Evolutionary conservation across 2,329 filamentous ascomycete species (phyloP).

Genomic region (Penicillium digitatum): DNA sequence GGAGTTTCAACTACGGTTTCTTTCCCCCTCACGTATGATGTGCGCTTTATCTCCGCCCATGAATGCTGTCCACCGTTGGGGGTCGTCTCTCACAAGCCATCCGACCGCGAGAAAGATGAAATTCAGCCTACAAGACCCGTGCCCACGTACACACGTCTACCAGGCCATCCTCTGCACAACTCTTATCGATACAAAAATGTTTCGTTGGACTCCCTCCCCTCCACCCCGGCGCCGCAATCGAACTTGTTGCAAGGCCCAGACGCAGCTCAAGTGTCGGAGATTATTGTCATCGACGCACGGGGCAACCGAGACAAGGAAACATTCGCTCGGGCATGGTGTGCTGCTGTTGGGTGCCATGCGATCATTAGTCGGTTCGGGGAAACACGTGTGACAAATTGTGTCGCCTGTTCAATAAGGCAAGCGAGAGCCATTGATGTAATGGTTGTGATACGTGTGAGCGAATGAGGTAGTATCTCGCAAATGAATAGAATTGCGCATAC

Average conservation of each 20-base stretch:
- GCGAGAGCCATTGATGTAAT: conserved; percentile 39
- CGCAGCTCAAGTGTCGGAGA: conserved; percentile 14
- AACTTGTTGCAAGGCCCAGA: conserved; percentile 2
- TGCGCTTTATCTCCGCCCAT: conserved; percentile 54
- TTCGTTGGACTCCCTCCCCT: conserved; percentile 24
- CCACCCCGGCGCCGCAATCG: conserved; percentile 15
- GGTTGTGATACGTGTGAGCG: conserved; percentile 40
- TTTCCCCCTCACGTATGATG: conserved; percentile 48
- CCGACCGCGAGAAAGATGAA: background rate
- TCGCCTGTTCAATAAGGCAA: conserved; percentile 33
- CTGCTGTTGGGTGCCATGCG: conserved; percentile 41
- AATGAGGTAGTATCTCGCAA: conserved; percentile 3
- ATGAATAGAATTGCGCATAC: background rate
- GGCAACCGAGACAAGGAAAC: conserved; percentile 36
- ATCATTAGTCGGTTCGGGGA: conserved; percentile 41
- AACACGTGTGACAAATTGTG: conserved; percentile 40
- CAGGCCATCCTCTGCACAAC: conserved; percentile 39
- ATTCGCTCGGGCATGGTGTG: conserved; percentile 45
- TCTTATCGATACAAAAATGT: conserved; percentile 34
- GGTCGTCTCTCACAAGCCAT: conserved; percentile 17
- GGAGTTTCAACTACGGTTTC: conserved; percentile 21
- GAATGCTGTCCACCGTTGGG: conserved; percentile 49
- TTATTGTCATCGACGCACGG: conserved; percentile 38
- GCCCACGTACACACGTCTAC: conserved; percentile 29
- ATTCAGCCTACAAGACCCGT: conserved; percentile 4